Evolutionary conservation across 1,284 basidiomycete species (phyloP).

Genomic region (Ganoderma lingzhi): DNA sequence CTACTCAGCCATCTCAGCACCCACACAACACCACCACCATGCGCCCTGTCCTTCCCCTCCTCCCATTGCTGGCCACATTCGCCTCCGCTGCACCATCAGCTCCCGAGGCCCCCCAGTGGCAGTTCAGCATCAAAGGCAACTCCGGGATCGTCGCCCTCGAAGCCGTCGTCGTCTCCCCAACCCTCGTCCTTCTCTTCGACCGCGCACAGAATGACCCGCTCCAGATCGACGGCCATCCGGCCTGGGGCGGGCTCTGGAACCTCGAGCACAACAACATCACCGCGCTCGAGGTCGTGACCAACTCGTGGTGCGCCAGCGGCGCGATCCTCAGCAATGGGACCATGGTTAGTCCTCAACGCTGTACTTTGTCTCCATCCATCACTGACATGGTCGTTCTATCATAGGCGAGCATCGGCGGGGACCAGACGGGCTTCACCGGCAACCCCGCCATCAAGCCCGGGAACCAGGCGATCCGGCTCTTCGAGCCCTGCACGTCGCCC

Average conservation of each 20-base stretch:
- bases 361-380: background rate
- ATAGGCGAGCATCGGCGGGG: conserved; percentile 52
- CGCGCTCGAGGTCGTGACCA: conserved; percentile 15
- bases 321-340: conserved; percentile 54
- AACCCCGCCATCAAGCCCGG: conserved; percentile 41
- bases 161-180: conserved; percentile 53
- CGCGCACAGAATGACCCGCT: conserved; percentile 46
- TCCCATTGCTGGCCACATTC: conserved; percentile 2
- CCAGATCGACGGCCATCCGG: conserved; percentile 13
- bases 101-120: conserved; percentile 18
- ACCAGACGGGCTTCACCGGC: conserved; percentile 49
- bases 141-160: conserved; percentile 58
- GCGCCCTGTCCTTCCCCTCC: background rate
- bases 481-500: conserved; percentile 45
- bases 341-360: conserved; percentile 42
- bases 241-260: conserved; percentile 15
- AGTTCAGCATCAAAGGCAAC: conserved; percentile 36
- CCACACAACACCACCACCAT: background rate
- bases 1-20: background rate
- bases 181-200: conserved; percentile 54
- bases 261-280: conserved; percentile 40
- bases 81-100: conserved; percentile 12
- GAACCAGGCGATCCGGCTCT: conserved; percentile 44
- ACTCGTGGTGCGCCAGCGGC: conserved; percentile 38
- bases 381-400: conserved; percentile 5